These are phyloP conservation scores for Talaromyces nanjingensis DNA, from an alignment of 495 filamentous ascomycete genomes.

Conservation along the genomic window DNA sequence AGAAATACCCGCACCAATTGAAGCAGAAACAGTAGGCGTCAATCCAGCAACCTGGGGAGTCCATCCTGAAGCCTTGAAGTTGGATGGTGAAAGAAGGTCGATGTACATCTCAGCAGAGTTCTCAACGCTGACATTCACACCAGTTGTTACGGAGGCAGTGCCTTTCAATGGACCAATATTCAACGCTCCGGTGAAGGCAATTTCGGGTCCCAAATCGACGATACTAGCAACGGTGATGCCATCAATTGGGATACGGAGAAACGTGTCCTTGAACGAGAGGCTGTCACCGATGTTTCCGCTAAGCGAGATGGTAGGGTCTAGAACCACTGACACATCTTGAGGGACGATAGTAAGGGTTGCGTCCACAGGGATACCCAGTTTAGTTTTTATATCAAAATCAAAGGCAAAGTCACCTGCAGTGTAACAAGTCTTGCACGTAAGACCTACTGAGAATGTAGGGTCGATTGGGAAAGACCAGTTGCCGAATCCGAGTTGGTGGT, in stretches of 20 bases:
- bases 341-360: constrained; percentile 21
- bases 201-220: constrained; percentile 27
- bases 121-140: constrained; percentile 17
- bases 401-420: constrained; percentile 29
- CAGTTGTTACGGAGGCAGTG: constrained; percentile 17
- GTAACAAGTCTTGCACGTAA: constrained; percentile 21
- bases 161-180: constrained; percentile 20
- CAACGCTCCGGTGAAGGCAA: constrained; percentile 23
- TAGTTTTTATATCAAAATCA: constrained; percentile 23
- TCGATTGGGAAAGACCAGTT: constrained; percentile 11
- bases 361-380: constrained; percentile 18
- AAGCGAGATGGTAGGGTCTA: constrained; percentile 19
- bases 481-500: constrained; percentile 18
- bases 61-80: constrained; percentile 24
- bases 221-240: constrained; percentile 25
- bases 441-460: constrained; percentile 12
- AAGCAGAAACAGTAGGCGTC: constrained; percentile 20
- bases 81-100: constrained; percentile 21
- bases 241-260: constrained; percentile 25
- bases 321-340: constrained; percentile 20
- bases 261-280: constrained; percentile 15
- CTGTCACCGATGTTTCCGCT: constrained; percentile 19
- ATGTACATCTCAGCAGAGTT: constrained; percentile 23
- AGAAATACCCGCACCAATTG: constrained; percentile 17
- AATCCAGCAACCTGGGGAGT: constrained; percentile 17